A percentile compares a stretch with the other conserved stretches of the same genome.
Conservation (phyloP, 768 basidiomycete species). For the Candolleomyces aberdarensis region DNA sequence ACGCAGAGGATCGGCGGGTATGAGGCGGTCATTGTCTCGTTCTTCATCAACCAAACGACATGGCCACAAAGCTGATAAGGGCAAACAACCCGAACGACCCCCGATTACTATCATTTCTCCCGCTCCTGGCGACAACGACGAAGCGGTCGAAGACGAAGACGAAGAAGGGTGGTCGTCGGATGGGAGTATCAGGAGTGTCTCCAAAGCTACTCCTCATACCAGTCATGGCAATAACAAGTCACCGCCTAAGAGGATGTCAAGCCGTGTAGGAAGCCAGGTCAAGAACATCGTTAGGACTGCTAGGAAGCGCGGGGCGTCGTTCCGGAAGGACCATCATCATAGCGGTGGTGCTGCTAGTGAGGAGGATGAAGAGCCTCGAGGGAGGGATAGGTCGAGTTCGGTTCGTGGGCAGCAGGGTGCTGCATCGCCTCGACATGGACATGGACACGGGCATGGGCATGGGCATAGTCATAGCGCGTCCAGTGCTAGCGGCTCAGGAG, state of each 20-base stretch:
- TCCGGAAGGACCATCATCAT: slow-evolving; percentile 3
- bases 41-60: slow-evolving; percentile 5
- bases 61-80: not conserved
- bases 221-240: not conserved
- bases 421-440: not conserved
- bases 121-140: not conserved
- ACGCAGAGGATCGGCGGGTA: not conserved
- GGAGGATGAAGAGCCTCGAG: slow-evolving; percentile 4
- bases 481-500: not conserved
- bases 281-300: not conserved
- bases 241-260: slow-evolving; percentile 5
- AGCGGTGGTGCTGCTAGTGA: not conserved
- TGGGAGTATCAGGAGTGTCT: slow-evolving; percentile 28
- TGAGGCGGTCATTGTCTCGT: too few species aligned
- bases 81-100: not conserved
- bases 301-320: slow-evolving; percentile 1
- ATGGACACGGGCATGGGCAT: not conserved
- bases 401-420: not conserved
- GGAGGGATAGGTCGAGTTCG: not conserved
- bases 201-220: not conserved
- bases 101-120: too few species aligned
- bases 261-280: slow-evolving; percentile 1
- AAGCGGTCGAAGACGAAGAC: slow-evolving; percentile 9
- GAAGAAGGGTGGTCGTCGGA: slow-evolving; percentile 65
- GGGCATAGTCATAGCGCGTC: not conserved